A percentile compares a stretch with the other conserved stretches of the same genome.
These are phyloP conservation scores for Ormosia semicastrata DNA, from an alignment of 306 rosid genomes.

Conservation along the genomic window DNA sequence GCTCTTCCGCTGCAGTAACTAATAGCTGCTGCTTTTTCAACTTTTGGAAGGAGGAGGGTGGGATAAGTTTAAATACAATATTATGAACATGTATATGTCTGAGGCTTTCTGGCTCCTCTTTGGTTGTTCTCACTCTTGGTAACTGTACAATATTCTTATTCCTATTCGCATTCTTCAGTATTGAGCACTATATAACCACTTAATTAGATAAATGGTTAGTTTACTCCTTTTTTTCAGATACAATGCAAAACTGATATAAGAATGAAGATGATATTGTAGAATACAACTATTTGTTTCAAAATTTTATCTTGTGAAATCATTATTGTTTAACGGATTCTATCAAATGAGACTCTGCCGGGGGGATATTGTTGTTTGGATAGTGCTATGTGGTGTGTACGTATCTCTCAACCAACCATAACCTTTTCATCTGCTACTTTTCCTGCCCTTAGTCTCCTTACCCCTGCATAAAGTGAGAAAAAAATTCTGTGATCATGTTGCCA, in stretches of 20 bases:
- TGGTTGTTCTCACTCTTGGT: background rate
- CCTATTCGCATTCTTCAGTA: background rate
- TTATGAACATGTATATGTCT: background rate
- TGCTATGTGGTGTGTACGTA: background rate
- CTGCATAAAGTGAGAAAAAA: background rate
- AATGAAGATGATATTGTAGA: background rate
- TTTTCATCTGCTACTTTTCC: background rate
- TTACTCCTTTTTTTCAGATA: background rate
- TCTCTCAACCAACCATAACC: background rate
- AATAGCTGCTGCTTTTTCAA: background rate
- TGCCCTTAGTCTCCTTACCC: background rate
- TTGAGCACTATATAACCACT: background rate
- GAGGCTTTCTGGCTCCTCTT: background rate
- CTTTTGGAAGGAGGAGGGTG: background rate
- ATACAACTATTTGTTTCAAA: background rate
- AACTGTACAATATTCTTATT: background rate
- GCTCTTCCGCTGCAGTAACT: background rate
- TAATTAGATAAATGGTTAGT: background rate
- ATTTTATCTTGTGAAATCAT: background rate
- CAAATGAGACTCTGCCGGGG: background rate
- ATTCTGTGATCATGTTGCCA: background rate
- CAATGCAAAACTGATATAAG: background rate
- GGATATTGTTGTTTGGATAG: background rate
- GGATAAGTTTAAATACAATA: background rate
- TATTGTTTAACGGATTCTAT: background rate